A percentile compares a stretch with the other conserved stretches of the same genome.
Evolutionary conservation across 148 eudicot species (phyloP).

Genomic region (Chenopodium album): DNA sequence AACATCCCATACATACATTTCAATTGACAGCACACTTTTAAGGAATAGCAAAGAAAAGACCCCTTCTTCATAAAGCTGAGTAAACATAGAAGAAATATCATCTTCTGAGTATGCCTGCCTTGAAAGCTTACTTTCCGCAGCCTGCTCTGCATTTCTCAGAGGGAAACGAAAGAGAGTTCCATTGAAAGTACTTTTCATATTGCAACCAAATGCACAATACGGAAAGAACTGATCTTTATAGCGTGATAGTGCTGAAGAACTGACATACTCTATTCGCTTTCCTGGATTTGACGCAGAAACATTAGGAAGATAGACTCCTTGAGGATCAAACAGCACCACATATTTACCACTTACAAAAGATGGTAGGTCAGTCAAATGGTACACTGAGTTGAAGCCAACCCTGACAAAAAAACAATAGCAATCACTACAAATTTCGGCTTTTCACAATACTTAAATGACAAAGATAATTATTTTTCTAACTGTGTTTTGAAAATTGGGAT

Average conservation of each 20-base stretch:
- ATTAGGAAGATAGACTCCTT: slow-evolving; percentile 92
- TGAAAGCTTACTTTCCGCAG: slow-evolving; percentile 86
- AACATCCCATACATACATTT: slow-evolving; percentile 89
- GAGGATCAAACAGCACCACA: slow-evolving; percentile 94
- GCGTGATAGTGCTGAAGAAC: slow-evolving; percentile 77
- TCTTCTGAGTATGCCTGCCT: slow-evolving; percentile 90
- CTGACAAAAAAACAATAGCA: slow-evolving; percentile 37
- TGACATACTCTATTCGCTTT: slow-evolving; percentile 88
- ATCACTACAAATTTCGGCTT: slow-evolving; percentile 22
- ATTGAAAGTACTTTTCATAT: slow-evolving; percentile 75
- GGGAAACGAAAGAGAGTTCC: slow-evolving; percentile 99
- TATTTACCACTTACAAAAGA: slow-evolving; percentile 97
- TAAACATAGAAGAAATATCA: slow-evolving; percentile 77
- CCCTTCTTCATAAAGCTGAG: slow-evolving; percentile 86
- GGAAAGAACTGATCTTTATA: slow-evolving; percentile 91
- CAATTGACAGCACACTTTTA: slow-evolving; percentile 75
- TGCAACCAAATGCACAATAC: slow-evolving; percentile 93
- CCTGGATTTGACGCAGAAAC: slow-evolving; percentile 93
- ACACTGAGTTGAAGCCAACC: slow-evolving; percentile 99
- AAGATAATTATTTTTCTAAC: neutral
- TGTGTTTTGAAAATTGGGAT: neutral
- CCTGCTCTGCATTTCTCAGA: slow-evolving; percentile 90
- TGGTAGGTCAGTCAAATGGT: slow-evolving; percentile 97
- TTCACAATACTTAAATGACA: neutral
- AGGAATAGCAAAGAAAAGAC: slow-evolving; percentile 79